Evolutionary conservation across 1,284 basidiomycete species (phyloP).

Genomic region (Austroboletus novae-zelandiae): DNA sequence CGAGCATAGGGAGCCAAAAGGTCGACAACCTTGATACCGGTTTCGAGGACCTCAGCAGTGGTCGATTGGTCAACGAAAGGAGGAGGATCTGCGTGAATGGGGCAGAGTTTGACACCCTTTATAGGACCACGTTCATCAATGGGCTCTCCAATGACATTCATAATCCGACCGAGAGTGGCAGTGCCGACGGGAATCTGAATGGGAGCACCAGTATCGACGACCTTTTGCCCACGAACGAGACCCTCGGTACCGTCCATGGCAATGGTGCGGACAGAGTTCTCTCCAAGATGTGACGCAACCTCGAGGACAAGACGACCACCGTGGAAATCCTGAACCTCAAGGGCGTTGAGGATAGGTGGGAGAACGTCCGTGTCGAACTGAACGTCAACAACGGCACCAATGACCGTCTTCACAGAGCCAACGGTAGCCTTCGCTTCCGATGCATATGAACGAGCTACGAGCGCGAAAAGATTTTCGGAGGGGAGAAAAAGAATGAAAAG

Average conservation of each 20-base stretch:
- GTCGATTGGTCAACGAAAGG: slow-evolving; percentile 98
- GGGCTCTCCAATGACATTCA: slow-evolving; percentile 99
- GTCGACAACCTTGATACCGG: slow-evolving; percentile 99
- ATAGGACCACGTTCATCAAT: slow-evolving; percentile 99
- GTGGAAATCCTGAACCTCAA: slow-evolving; percentile 92
- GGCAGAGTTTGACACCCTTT: slow-evolving; percentile 86
- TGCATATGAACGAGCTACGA: slow-evolving; percentile 81
- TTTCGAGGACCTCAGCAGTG: slow-evolving; percentile 96
- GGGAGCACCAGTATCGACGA: slow-evolving; percentile 93
- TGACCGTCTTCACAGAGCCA: slow-evolving; percentile 91
- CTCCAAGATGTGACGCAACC: slow-evolving; percentile 96
- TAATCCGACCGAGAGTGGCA: slow-evolving; percentile 95
- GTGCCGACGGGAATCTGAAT: slow-evolving; percentile 96
- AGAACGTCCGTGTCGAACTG: slow-evolving; percentile 90
- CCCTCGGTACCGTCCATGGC: slow-evolving; percentile 99
- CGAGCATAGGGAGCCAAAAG: slow-evolving; percentile 98
- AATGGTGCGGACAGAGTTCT: slow-evolving; percentile 97
- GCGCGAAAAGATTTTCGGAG: background rate
- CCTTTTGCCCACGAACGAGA: slow-evolving; percentile 98
- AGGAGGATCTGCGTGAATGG: slow-evolving; percentile 97
- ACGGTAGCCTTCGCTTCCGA: slow-evolving; percentile 75
- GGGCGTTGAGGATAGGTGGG: slow-evolving; percentile 96
- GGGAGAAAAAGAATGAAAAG: slow-evolving; percentile 17
- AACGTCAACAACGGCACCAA: slow-evolving; percentile 99
- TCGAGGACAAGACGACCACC: slow-evolving; percentile 95